A percentile compares a stretch with the other conserved stretches of the same genome.
Evolutionary conservation across 495 filamentous ascomycete species (phyloP).

Genomic region (Hypoxylon cercidicola): DNA sequence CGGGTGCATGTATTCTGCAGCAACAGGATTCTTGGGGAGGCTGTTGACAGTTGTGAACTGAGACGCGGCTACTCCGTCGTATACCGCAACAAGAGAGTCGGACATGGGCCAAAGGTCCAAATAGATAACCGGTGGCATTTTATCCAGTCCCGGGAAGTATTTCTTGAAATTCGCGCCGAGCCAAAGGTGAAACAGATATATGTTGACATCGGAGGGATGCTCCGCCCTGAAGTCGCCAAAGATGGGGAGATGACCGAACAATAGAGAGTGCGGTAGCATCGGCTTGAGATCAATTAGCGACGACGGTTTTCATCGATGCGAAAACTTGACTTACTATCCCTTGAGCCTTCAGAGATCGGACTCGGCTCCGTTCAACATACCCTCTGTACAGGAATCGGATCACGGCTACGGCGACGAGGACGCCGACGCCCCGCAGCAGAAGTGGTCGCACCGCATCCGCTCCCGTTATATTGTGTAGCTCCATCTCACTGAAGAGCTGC

Average conservation of each 20-base stretch:
- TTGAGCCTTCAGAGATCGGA: slow-evolving; percentile 37
- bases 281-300: slow-evolving; percentile 32
- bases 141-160: slow-evolving; percentile 43
- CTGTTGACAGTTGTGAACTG: slow-evolving; percentile 43
- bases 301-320: not conserved
- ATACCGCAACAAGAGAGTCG: slow-evolving; percentile 44
- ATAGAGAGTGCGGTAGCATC: slow-evolving; percentile 40
- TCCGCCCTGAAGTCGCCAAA: slow-evolving; percentile 36
- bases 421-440: slow-evolving; percentile 21
- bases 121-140: slow-evolving; percentile 50
- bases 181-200: slow-evolving; percentile 40
- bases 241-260: slow-evolving; percentile 42
- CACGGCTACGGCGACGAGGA: slow-evolving; percentile 19
- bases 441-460: not conserved
- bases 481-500: not conserved
- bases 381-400: slow-evolving; percentile 35
- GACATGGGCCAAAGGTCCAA: slow-evolving; percentile 59
- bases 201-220: slow-evolving; percentile 42
- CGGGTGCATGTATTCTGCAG: slow-evolving; percentile 34
- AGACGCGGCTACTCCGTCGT: slow-evolving; percentile 49
- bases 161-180: slow-evolving; percentile 36
- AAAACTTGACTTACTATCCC: slow-evolving; percentile 42
- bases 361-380: slow-evolving; percentile 34
- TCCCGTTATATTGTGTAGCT: not conserved
- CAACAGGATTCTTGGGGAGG: slow-evolving; percentile 28